These are phyloP conservation scores for Phytophthora syringae DNA, from an alignment of 352 stramenopile genomes.

Conservation along the genomic window DNA sequence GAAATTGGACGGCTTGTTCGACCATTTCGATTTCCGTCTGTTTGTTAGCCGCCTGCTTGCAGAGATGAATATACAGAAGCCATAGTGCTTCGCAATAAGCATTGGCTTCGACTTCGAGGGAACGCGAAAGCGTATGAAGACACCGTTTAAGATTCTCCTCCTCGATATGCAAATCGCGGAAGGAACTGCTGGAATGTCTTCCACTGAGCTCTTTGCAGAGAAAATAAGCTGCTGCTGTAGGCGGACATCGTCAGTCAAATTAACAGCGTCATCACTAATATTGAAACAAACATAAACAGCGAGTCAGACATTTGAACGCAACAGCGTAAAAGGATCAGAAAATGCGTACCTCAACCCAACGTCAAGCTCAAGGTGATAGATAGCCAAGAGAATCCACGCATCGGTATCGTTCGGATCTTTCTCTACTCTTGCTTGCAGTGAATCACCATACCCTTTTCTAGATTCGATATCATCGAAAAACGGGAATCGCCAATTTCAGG, in stretches of 20 bases:
- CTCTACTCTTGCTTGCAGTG: constrained; percentile 41
- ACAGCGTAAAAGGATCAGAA: not conserved
- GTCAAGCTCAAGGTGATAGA: constrained; percentile 57
- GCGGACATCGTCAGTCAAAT: constrained; percentile 27
- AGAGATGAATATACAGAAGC: constrained; percentile 52
- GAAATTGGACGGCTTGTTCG: constrained; percentile 49
- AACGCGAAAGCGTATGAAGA: constrained; percentile 45
- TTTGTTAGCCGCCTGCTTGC: constrained; percentile 26
- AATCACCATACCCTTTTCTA: constrained; percentile 17
- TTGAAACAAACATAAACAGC: constrained; percentile 2
- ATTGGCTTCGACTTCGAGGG: constrained; percentile 54
- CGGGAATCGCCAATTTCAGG: constrained; percentile 23
- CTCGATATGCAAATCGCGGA: constrained; percentile 19
- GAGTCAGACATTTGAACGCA: not conserved
- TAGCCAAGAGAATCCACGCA: constrained; percentile 59
- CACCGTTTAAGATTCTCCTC: constrained; percentile 39
- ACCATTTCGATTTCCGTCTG: constrained; percentile 46
- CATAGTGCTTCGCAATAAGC: constrained; percentile 52
- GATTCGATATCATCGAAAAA: constrained; percentile 38
- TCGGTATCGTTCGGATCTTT: constrained; percentile 36
- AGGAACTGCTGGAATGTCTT: constrained; percentile 11
- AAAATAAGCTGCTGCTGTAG: constrained; percentile 35
- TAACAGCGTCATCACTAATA: constrained; percentile 38
- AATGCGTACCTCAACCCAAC: constrained; percentile 40
- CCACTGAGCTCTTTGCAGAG: constrained; percentile 35